Conservation (phyloP, 495 filamentous ascomycete genomes). For the Polyplosphaeria fusca region DNA sequence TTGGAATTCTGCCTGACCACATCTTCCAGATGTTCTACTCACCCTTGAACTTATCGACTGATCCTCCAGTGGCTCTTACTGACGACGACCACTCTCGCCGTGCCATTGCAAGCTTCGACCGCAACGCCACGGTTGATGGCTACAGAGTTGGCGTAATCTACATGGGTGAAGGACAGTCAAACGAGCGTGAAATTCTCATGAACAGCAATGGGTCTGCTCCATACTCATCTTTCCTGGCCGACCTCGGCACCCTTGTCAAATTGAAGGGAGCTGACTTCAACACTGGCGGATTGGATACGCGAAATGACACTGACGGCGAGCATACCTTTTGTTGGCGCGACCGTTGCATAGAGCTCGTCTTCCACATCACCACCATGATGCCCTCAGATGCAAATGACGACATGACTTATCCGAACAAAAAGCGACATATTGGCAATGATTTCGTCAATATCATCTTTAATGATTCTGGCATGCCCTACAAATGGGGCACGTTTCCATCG, state of each 20-base stretch:
- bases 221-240: slow-evolving; percentile 77
- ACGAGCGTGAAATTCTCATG: slow-evolving; percentile 76
- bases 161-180: slow-evolving; percentile 74
- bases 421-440: slow-evolving; percentile 95
- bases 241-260: slow-evolving; percentile 73
- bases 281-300: slow-evolving; percentile 83
- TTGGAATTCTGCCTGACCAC: slow-evolving; percentile 73
- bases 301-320: slow-evolving; percentile 72
- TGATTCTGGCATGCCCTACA: slow-evolving; percentile 80
- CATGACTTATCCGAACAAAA: slow-evolving; percentile 75
- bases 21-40: slow-evolving; percentile 77
- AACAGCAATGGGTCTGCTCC: slow-evolving; percentile 80
- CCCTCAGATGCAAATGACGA: slow-evolving; percentile 77
- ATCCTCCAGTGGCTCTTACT: slow-evolving; percentile 61
- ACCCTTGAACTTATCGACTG: slow-evolving; percentile 41
- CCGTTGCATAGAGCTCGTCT: slow-evolving; percentile 89
- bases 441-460: slow-evolving; percentile 98
- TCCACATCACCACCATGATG: slow-evolving; percentile 96
- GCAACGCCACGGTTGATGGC: slow-evolving; percentile 84
- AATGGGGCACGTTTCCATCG: slow-evolving; percentile 86
- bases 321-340: slow-evolving; percentile 91
- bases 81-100: slow-evolving; percentile 77
- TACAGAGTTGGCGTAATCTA: slow-evolving; percentile 96
- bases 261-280: slow-evolving; percentile 84
- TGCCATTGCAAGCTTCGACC: slow-evolving; percentile 77